Percentiles rank a stretch among this genome's conserved stretches.
Evolutionary conservation across 768 basidiomycete genomes (phyloP).

Genomic region (Phlegmacium glaucopus): DNA sequence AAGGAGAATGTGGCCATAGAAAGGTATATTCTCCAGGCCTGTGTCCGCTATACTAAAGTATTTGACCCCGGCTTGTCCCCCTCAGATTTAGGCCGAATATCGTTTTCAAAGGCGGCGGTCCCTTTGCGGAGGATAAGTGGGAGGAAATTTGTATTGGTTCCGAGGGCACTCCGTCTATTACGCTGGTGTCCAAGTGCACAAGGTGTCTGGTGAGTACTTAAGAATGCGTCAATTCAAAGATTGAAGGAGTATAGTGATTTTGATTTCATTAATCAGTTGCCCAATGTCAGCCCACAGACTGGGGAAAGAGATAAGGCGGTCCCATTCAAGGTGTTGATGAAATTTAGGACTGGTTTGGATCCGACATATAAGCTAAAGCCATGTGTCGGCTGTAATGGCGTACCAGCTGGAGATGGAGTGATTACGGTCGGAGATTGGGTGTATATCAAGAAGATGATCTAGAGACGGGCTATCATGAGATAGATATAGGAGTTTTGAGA

Average conservation of each 20-base stretch:
- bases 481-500: neutral
- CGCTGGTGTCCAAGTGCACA: slow-evolving; percentile 64
- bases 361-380: slow-evolving; percentile 44
- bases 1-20: slow-evolving; percentile 50
- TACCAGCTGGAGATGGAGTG: slow-evolving; percentile 46
- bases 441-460: slow-evolving; percentile 39
- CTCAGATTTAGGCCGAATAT: slow-evolving; percentile 77
- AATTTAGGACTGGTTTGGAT: slow-evolving; percentile 63
- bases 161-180: slow-evolving; percentile 37
- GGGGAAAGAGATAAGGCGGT: slow-evolving; percentile 69
- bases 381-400: slow-evolving; percentile 68
- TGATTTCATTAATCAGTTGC: slow-evolving; percentile 42
- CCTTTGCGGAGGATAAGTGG: slow-evolving; percentile 73
- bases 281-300: slow-evolving; percentile 65
- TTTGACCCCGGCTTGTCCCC: slow-evolving; percentile 3
- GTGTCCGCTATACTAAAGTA: neutral
- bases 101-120: slow-evolving; percentile 59
- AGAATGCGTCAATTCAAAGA: neutral
- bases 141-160: slow-evolving; percentile 55
- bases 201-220: slow-evolving; percentile 66
- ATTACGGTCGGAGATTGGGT: slow-evolving; percentile 63
- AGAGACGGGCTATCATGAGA: neutral
- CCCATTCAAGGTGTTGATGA: slow-evolving; percentile 72
- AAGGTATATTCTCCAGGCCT: slow-evolving; percentile 41
- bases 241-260: neutral